phyloP scores from a whole-genome alignment of 148 eudicot genomes.

The Selenicereus undatus region DNA sequence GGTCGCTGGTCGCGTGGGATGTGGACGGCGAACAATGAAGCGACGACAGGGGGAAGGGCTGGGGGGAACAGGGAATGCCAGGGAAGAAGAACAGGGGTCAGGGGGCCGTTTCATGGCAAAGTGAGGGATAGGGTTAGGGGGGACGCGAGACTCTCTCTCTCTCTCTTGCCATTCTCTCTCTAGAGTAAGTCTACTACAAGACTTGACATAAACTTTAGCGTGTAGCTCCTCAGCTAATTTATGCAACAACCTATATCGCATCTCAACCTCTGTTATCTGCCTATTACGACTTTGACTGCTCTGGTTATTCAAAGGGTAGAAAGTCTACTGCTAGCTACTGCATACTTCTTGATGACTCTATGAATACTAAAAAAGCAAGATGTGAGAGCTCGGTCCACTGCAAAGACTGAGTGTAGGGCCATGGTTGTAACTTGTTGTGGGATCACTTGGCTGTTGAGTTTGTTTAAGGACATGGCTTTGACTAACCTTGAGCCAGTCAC shows the following conservation, averaged over 20 bases:
- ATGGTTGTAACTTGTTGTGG: background rate
- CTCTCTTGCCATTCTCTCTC: too few species aligned
- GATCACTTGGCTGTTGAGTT: background rate
- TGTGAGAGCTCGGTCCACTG: background rate
- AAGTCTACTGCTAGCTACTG: background rate
- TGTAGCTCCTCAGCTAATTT: background rate
- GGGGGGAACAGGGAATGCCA: too few species aligned
- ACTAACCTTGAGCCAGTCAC: background rate
- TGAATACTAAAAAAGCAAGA: background rate
- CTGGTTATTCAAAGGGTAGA: background rate
- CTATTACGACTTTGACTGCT: slow-evolving; percentile 6
- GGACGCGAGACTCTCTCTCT: too few species aligned
- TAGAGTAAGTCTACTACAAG: background rate
- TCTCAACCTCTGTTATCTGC: background rate
- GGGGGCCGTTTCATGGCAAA: too few species aligned
- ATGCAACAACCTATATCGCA: background rate
- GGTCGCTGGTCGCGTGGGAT: too few species aligned
- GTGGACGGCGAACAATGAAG: too few species aligned
- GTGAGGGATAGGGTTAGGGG: too few species aligned
- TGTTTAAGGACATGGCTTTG: background rate
- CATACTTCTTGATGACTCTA: background rate
- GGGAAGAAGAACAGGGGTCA: too few species aligned
- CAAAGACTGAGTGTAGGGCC: background rate
- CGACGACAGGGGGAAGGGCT: too few species aligned
- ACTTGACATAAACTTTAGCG: background rate